Evolutionary conservation across 2,329 filamentous ascomycete species (phyloP), one percentile per base, ranked within the genome.

Genomic region (Metarhizium anisopliae): DNA sequence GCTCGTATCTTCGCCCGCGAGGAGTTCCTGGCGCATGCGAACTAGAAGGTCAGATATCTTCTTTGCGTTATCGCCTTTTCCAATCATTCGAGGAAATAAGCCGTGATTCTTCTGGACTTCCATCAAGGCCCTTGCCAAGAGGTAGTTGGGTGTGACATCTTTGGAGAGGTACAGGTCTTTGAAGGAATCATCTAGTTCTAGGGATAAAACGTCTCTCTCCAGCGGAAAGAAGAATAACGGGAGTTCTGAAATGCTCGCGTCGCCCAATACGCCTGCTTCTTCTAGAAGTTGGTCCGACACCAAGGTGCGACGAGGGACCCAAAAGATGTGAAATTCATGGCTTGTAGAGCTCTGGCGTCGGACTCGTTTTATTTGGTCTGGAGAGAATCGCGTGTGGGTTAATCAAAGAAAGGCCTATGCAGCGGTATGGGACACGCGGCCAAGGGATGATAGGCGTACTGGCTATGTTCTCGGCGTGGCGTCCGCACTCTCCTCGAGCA

Each of bases 301-400:
- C 55, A 95, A 77, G 4, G 94, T 97, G 59, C 94, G 87, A 56
- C 94, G 85, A 6, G 95, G 93, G 47, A 95, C 89, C 89, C 94
- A 97, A 68, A 96, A 93, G 63, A 99, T 87, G 60, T 92, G 93
- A 68, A 97, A 96, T 64, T 99, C 93, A 80, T 99, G 94, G 62
- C 91, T 89, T 50, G 86, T 89, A 66, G 90, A 87, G 68, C 88
- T 92, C 70, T 94, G 90, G 66, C 87, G 87, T 65, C 93, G 90
- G 57, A 97, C 78, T 58, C 89, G 86, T 70, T 92, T 93, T 64
- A 97, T 91, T 76, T 97, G 91, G 63, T 89, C 93, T 96, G 49
- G 32, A 18, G 14, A 29, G 40, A 56, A 42, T 25, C 67, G 53
- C 65, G 59, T 74, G 50, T 14, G 80, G 74, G 49, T 58, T 57